Base-by-base conservation (phyloP, 1,139 yeast genomes). In the Zygosaccharomyces pseudobailii region DNA sequence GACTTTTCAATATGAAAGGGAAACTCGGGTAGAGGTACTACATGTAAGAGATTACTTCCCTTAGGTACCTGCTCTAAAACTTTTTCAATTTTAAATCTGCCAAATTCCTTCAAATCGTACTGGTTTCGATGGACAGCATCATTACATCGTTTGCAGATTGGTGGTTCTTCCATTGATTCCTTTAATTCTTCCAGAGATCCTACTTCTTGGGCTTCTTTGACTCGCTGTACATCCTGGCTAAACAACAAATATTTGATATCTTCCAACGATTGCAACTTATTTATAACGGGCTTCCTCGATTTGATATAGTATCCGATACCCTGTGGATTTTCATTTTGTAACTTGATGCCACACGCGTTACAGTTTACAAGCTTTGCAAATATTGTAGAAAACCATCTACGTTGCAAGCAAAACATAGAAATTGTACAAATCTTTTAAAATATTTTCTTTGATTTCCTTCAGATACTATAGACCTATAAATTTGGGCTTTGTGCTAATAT, bases 1-100 rank as follows among this genome's bases (percentile, higher is more conserved):
- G 60, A 60, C n/a, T 60, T 67, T 50, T 72, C 73, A 17, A 79
- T 65, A 6, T 80, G 75, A 45, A 82, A 68, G 2, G 96, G 96
- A 59, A 86, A 86, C 55, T 87, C 95, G 24, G 73, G 65, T 0
- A 84, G 81, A 41, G 82, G 81, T 10, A 82, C 71, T 1, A 86
- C 78, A 58, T 84, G 82, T 2, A 83, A 74, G 2, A 86, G 58
- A 25, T 74, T 72, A 1, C 81, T 78, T 27, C 68, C 58, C 2
- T 58, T 61, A 3, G 88, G 87, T 2, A 83, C 70, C 3, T 56
- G 51, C 4, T 65, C 56, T 54, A 80, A 50, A 3, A 80, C 67
- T 4, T 67, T 62, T 3, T 68, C 62, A 6, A 72, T 60, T 0
- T 73, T 56, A 40, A 66, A 65, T 4, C 68, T 68, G 5, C 70